Percentiles rank a stretch among this genome's conserved stretches.
Conservation (phyloP, 345 rosid genomes). For the Hirschfeldia incana region DNA sequence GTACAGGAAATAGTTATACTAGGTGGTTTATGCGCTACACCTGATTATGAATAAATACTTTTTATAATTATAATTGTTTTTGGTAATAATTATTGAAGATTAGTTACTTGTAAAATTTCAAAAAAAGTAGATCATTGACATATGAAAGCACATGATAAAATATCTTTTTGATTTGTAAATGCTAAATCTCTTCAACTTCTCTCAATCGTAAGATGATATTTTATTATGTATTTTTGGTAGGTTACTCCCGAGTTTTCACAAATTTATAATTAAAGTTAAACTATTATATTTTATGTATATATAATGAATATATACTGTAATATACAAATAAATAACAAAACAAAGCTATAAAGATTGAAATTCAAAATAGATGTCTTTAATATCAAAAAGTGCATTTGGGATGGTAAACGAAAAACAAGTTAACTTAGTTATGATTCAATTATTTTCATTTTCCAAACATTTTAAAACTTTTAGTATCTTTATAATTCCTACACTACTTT, state of each 20-base stretch:
- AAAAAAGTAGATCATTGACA: neutral
- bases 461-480: neutral
- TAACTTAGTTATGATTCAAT: neutral
- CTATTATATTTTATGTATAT: too few relatives aligned
- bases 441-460: neutral
- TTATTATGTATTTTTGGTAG: neutral
- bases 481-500: neutral
- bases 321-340: neutral
- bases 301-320: neutral
- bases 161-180: too few relatives aligned
- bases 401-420: neutral
- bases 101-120: too few relatives aligned
- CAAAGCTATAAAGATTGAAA: neutral
- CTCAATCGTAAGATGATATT: neutral
- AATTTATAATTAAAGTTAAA: too few relatives aligned
- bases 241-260: neutral
- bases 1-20: neutral
- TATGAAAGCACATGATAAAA: neutral
- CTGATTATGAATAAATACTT: neutral
- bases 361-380: too few relatives aligned
- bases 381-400: too few relatives aligned
- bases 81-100: too few relatives aligned
- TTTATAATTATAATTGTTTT: too few relatives aligned
- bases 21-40: neutral
- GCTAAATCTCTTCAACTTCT: neutral